phyloP scores from a whole-genome alignment of 495 filamentous ascomycete species.

The Penicillium daleae region DNA sequence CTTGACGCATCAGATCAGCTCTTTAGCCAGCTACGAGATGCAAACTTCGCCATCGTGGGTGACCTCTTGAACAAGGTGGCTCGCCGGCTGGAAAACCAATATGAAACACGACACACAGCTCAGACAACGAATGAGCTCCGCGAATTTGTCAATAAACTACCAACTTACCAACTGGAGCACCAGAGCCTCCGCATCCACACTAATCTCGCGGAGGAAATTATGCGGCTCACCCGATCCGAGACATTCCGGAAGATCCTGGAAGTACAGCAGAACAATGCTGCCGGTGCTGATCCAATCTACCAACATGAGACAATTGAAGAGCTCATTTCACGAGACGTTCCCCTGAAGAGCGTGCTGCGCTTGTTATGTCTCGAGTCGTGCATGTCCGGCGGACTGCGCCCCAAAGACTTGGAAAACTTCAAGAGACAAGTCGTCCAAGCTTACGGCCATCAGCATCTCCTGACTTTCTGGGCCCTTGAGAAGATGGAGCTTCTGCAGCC shows the following conservation, averaged over 20 bases:
- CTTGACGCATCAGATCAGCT: conserved; percentile 89
- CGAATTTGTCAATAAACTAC: conserved; percentile 89
- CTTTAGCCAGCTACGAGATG: conserved; percentile 85
- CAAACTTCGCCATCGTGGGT: conserved; percentile 94
- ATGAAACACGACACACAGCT: conserved; percentile 84
- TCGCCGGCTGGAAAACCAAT: conserved; percentile 82
- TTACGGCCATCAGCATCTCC: conserved; percentile 91
- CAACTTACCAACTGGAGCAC: conserved; percentile 91
- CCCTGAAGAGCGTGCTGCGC: conserved; percentile 78
- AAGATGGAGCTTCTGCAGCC: conserved; percentile 84
- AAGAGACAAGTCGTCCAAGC: conserved; percentile 86
- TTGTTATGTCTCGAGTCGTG: conserved; percentile 89
- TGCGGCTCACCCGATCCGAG: conserved; percentile 85
- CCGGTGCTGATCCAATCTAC: conserved; percentile 82
- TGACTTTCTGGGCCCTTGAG: conserved; percentile 88
- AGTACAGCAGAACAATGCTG: conserved; percentile 95
- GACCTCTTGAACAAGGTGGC: conserved; percentile 88
- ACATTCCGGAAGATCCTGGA: conserved; percentile 86
- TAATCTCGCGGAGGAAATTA: conserved; percentile 89
- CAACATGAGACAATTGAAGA: conserved; percentile 93
- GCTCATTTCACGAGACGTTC: conserved; percentile 81
- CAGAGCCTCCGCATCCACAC: conserved; percentile 91
- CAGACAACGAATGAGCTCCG: conserved; percentile 89
- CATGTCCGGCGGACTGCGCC: conserved; percentile 84
- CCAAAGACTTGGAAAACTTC: conserved; percentile 85